phyloP scores from a whole-genome alignment of 2,329 filamentous ascomycete species.

The Diaporthe sp. region DNA sequence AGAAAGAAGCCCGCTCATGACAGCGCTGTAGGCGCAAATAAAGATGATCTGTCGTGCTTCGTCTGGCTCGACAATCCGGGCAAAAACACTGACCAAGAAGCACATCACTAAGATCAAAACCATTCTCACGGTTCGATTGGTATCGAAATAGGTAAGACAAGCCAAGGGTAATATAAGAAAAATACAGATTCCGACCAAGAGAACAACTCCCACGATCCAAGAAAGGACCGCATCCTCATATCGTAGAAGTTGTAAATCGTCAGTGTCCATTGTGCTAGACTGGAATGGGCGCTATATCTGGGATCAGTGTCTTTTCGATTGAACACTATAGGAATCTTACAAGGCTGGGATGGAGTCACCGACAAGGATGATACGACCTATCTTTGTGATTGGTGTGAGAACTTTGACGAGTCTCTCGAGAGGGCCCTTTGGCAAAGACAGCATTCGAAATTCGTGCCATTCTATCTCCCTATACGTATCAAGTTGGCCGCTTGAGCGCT shows the following conservation, averaged over 20 bases:
- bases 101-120: slow-evolving; percentile 1
- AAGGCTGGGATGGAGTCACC: not conserved
- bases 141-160: slow-evolving; percentile 19
- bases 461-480: not conserved
- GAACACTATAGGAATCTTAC: not conserved
- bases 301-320: not conserved
- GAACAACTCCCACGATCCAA: not conserved
- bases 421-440: not conserved
- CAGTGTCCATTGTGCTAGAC: not conserved
- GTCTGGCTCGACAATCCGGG: slow-evolving; percentile 1
- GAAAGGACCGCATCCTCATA: not conserved
- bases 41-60: slow-evolving; percentile 14
- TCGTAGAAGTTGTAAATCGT: not conserved
- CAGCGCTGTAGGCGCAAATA: slow-evolving; percentile 5
- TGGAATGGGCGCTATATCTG: not conserved
- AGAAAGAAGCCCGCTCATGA: slow-evolving; percentile 18
- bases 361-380: not conserved
- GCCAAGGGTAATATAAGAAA: slow-evolving; percentile 24
- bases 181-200: slow-evolving; percentile 1
- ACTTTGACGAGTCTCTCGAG: slow-evolving; percentile 11
- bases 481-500: not conserved
- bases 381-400: not conserved
- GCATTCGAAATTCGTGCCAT: not conserved
- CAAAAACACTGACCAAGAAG: slow-evolving; percentile 10
- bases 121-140: not conserved